Evolutionary conservation across 139 green algal species (phyloP).

Genomic region (Chloropicon primus): DNA sequence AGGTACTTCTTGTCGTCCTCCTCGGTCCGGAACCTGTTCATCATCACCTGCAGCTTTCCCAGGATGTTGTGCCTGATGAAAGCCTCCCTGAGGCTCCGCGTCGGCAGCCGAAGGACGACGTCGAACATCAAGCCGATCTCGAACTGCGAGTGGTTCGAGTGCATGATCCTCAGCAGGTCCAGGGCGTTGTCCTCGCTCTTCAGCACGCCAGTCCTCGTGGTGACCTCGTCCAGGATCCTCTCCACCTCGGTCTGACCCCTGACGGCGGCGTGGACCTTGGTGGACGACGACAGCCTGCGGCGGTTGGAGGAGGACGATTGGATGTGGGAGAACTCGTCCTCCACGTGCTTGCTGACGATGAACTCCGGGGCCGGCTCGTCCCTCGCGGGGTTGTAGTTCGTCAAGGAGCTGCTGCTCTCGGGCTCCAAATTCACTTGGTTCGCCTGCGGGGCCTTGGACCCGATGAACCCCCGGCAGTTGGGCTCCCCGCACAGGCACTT

Average conservation of each 20-base stretch:
- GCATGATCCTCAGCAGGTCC: background rate
- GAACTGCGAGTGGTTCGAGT: background rate
- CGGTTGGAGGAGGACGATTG: background rate
- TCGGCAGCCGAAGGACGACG: background rate
- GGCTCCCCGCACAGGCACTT: slow-evolving; percentile 41
- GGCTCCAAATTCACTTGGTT: background rate
- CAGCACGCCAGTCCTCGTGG: background rate
- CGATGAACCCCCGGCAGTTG: slow-evolving; percentile 67
- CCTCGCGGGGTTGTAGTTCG: background rate
- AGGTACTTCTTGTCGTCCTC: background rate
- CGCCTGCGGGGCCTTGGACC: slow-evolving; percentile 6
- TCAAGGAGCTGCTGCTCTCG: background rate
- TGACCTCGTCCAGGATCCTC: background rate
- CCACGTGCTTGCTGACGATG: background rate
- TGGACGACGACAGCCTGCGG: too few species aligned
- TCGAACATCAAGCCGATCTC: background rate
- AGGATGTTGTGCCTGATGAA: background rate
- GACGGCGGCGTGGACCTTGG: too few species aligned
- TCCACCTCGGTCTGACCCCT: background rate
- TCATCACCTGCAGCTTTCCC: background rate
- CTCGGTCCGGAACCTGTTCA: background rate
- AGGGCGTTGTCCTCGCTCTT: background rate
- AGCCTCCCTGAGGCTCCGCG: background rate
- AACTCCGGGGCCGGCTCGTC: background rate
- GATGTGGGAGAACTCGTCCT: background rate